A percentile compares a stretch with the other conserved stretches of the same genome.
Conservation (phyloP, 2,329 filamentous ascomycete species). For the Aspergillus intermedius region DNA sequence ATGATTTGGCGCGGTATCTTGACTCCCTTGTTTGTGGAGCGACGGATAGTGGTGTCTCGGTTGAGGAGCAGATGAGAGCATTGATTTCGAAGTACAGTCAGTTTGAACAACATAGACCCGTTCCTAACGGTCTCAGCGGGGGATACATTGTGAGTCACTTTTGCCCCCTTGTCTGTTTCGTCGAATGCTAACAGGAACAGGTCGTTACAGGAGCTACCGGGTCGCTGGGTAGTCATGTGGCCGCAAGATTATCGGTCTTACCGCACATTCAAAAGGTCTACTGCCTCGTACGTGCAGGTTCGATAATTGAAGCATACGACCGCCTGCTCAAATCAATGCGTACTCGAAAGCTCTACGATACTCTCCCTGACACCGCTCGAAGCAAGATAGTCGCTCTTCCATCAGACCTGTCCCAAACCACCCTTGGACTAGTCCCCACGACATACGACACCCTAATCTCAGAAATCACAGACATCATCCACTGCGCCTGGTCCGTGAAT, state of each 20-base stretch:
- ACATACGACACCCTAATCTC: constrained; percentile 37
- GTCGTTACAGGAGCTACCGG: constrained; percentile 61
- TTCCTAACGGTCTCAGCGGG: constrained; percentile 11
- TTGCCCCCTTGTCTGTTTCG: too few relatives aligned
- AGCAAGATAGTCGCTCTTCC: constrained; percentile 44
- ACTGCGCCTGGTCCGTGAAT: constrained; percentile 61
- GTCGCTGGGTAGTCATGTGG: constrained; percentile 56
- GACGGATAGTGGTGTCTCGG: constrained; percentile 21
- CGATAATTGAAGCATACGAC: constrained; percentile 34
- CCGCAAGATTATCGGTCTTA: constrained; percentile 38
- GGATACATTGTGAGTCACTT: constrained; percentile 17
- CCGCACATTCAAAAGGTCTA: constrained; percentile 42
- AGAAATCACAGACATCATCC: constrained; percentile 50
- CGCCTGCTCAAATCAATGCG: constrained; percentile 42
- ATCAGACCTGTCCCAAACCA: constrained; percentile 41
- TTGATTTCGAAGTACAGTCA: constrained; percentile 43
- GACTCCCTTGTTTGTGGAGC: constrained; percentile 34
- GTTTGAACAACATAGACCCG: constrained; percentile 23
- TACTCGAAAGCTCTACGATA: constrained; percentile 27
- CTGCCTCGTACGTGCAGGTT: constrained; percentile 51
- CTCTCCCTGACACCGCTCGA: constrained; percentile 10
- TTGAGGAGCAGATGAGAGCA: constrained; percentile 39
- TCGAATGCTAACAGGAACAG: constrained; percentile 5
- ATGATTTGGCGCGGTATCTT: constrained; percentile 41
- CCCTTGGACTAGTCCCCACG: constrained; percentile 43